Evolutionary conservation across 129 eudicot genomes (phyloP), one percentile per base, ranked within the genome.

Genomic region (Arctium minus): DNA sequence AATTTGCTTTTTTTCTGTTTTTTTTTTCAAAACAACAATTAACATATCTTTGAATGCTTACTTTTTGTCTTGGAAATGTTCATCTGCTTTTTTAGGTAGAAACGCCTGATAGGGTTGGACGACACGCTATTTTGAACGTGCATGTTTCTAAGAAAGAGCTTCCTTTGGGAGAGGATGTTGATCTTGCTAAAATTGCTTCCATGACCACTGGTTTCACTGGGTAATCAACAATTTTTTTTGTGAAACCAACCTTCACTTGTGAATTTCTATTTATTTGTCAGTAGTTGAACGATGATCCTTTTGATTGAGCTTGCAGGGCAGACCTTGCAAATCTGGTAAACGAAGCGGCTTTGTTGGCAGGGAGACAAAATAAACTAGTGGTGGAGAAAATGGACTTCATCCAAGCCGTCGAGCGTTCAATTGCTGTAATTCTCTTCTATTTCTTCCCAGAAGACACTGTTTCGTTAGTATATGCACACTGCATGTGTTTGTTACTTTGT

Each of bases 191-290:
- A 18, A 90, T 96, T 74, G 98, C 99, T 69, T 85, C 94, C 70
- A 96, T 96, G 99, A 96, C 99, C 53, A 96, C 98, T 9, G 99
- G 99, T 80, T 96, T 96, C 84, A 96, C 99, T n/a, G 99, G 99
- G 99, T 96, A 90, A 79, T 67, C 8, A 39, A 50, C 48, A 62
- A 22, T 65, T 62, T 50, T 27, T 30, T 77, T 11, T 62, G 18
- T 37, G 73, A 79, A 84, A 74, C 32, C 71, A 38, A 32, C 17
- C 62, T 38, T 77, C 3, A 30, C 1, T 8, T 50, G 69, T 71
- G 32, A 33, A 50, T 69, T 8, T 44, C 3, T 22, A 6, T 50
- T 37, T 8, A 17, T 77, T 74, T 39, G 68, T 38, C 78, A 13
- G 76, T 68, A 31, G 71, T 76, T 83, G 8, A 48, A 22, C 48